Percentiles rank a stretch among this genome's conserved stretches.
Conservation (phyloP, 192 early-diverging fungal species). For the Podila clonocystis region DNA sequence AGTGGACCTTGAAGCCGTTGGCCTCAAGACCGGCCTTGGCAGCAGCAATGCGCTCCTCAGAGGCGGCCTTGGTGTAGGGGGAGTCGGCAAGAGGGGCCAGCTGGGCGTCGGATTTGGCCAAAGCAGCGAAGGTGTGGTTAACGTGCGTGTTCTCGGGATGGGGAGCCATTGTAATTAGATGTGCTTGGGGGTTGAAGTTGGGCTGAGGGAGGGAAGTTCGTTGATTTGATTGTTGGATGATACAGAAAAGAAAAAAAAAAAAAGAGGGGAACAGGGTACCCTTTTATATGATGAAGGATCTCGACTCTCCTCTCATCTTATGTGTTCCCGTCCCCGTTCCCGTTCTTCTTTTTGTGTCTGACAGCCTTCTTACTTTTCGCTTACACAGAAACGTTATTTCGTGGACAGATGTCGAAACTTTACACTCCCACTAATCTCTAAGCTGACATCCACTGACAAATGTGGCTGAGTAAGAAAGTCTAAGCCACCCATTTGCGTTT, state of each 20-base stretch:
- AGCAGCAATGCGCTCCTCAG: slow-evolving; percentile 5
- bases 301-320: too few relatives aligned
- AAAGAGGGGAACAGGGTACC: background rate
- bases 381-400: too few relatives aligned
- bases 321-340: too few relatives aligned
- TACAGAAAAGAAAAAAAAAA: background rate
- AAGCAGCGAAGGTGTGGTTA: slow-evolving; percentile 13
- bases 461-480: too few relatives aligned
- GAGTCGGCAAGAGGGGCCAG: slow-evolving; percentile 10
- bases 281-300: too few relatives aligned
- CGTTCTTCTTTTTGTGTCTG: too few relatives aligned
- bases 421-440: too few relatives aligned
- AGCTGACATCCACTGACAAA: too few relatives aligned
- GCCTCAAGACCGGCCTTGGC: slow-evolving; percentile 28
- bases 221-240: background rate
- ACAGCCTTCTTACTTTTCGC: too few relatives aligned
- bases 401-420: too few relatives aligned
- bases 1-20: slow-evolving; percentile 23
- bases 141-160: slow-evolving; percentile 11
- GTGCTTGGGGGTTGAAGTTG: background rate
- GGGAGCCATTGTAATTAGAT: slow-evolving; percentile 1
- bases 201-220: background rate
- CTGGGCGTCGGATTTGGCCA: background rate
- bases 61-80: slow-evolving; percentile 4
- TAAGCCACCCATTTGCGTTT: too few relatives aligned